phyloP scores from a whole-genome alignment of 2,329 filamentous ascomycete species.

The Cytospora mali region DNA sequence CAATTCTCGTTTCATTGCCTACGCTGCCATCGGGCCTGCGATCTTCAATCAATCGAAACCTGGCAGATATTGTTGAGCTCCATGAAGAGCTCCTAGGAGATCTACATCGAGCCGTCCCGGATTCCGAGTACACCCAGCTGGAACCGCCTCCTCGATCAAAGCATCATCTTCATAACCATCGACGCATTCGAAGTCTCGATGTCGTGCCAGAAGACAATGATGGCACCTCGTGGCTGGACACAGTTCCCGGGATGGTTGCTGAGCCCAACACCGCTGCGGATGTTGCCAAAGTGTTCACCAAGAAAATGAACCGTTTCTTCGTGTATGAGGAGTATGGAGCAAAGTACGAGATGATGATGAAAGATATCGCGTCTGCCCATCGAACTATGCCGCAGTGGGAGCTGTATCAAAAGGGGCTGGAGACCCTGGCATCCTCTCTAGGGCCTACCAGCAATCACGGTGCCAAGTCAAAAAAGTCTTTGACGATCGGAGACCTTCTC shows the following conservation, averaged over 20 bases:
- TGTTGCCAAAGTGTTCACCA: conserved; percentile 62
- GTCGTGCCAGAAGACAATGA: conserved; percentile 46
- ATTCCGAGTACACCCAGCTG: conserved; percentile 62
- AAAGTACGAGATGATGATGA: conserved; percentile 83
- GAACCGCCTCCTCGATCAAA: conserved; percentile 34
- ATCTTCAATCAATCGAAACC: conserved; percentile 75
- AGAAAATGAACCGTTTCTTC: conserved; percentile 77
- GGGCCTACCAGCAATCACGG: conserved; percentile 67
- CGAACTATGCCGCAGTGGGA: conserved; percentile 73
- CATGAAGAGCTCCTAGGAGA: conserved; percentile 81
- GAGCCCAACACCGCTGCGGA: conserved; percentile 63
- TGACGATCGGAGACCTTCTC: conserved; percentile 82
- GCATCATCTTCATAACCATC: conserved; percentile 39
- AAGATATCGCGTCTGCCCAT: conserved; percentile 72
- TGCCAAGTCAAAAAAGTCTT: conserved; percentile 69
- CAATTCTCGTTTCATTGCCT: conserved; percentile 72
- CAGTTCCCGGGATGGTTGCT: conserved; percentile 54
- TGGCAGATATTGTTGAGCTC: conserved; percentile 77
- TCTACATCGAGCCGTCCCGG: conserved; percentile 70
- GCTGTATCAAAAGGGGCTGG: conserved; percentile 81
- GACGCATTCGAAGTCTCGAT: conserved; percentile 53
- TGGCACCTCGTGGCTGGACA: conserved; percentile 46
- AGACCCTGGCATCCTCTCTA: conserved; percentile 76
- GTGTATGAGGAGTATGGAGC: conserved; percentile 90
- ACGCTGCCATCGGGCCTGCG: conserved; percentile 65